A percentile compares a stretch with the other conserved stretches of the same genome.
phyloP scores from a whole-genome alignment of 1,139 yeast species.

The Scheffersomyces illinoinensis region DNA sequence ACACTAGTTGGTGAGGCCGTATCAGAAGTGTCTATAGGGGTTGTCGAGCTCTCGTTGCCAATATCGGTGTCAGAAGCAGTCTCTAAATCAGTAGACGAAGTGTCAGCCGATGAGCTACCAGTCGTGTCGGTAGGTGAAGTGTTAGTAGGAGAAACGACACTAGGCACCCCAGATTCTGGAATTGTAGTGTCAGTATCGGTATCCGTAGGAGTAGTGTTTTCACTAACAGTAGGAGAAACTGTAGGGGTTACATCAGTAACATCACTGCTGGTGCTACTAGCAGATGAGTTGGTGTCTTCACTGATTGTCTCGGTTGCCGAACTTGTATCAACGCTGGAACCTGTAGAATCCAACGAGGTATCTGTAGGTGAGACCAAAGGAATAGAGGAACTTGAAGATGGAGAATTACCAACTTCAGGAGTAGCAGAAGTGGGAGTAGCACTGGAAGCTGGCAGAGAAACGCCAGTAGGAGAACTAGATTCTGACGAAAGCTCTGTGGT shows the following conservation, averaged over 20 bases:
- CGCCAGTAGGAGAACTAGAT: neutral
- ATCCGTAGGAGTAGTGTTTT: neutral
- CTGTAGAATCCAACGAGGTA: neutral
- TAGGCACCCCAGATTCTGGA: constrained; percentile 1
- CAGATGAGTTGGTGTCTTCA: neutral
- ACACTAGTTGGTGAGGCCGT: constrained; percentile 2
- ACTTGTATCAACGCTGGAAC: neutral
- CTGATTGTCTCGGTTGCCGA: neutral
- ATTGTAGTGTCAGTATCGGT: neutral
- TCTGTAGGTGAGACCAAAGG: neutral
- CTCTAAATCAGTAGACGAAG: constrained; percentile 5
- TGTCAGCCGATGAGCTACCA: neutral
- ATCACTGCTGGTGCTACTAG: too few relatives aligned
- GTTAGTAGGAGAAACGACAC: constrained; percentile 6
- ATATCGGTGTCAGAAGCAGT: neutral
- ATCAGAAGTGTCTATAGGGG: constrained; percentile 3
- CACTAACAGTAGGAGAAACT: neutral
- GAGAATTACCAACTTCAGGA: neutral
- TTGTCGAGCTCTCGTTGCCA: neutral
- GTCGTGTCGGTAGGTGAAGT: constrained; percentile 3
- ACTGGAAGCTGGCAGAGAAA: neutral
- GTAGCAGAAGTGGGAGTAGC: constrained; percentile 6
- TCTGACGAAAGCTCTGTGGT: neutral
- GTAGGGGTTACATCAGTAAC: neutral
- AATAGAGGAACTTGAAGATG: constrained; percentile 2